A percentile compares a stretch with the other conserved stretches of the same genome.
Evolutionary conservation across 208 protist species (phyloP).

Genomic region (Herpetomonas tarakana): DNA sequence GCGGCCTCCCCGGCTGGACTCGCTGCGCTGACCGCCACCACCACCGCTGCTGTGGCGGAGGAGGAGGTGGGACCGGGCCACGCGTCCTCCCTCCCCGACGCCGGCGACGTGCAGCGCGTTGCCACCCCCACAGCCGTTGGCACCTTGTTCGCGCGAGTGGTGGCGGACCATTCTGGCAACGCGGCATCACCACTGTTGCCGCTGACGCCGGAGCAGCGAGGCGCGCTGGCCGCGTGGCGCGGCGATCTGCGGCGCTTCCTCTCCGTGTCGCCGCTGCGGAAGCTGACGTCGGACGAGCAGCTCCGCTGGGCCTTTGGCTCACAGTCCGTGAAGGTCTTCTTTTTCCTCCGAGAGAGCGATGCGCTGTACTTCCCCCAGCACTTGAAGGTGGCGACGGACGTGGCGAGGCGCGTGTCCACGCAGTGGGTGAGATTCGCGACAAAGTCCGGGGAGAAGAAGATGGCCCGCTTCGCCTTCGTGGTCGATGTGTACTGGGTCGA

Average conservation of each 20-base stretch:
- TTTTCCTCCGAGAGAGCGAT: conserved; percentile 47
- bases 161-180: no score
- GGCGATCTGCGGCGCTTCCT: conserved; percentile 15
- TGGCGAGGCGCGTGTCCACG: conserved; percentile 19
- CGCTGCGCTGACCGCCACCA: background rate
- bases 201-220: background rate
- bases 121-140: background rate
- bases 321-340: conserved; percentile 27
- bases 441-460: conserved; percentile 7
- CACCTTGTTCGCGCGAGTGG: conserved; percentile 1
- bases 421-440: conserved; percentile 19
- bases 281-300: conserved; percentile 21
- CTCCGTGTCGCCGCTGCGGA: conserved; percentile 22
- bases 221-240: conserved; percentile 17
- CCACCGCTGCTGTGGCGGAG: background rate
- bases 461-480: conserved; percentile 14
- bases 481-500: conserved; percentile 43
- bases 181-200: no score
- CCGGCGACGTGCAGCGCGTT: background rate
- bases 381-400: conserved; percentile 19
- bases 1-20: background rate
- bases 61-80: no score
- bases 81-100: no score
- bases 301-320: conserved; percentile 24
- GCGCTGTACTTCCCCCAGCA: conserved; percentile 31